A percentile compares a stretch with the other conserved stretches of the same genome.
Evolutionary conservation across 495 filamentous ascomycete genomes (phyloP).

Genomic region (Rusavskia elegans): DNA sequence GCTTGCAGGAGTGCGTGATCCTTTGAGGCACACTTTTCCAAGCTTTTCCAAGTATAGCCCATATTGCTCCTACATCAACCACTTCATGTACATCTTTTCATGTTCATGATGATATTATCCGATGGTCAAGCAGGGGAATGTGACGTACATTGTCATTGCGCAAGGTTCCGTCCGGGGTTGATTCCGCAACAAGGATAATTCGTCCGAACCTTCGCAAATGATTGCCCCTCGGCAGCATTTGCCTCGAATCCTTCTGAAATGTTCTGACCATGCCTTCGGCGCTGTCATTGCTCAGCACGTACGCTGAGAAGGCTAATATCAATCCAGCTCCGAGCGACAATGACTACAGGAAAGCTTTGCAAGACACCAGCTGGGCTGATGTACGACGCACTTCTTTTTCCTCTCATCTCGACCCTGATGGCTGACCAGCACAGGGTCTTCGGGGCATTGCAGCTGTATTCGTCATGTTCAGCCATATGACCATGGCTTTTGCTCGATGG

Average conservation of each 20-base stretch:
- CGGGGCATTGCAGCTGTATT: constrained; percentile 37
- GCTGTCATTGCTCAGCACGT: neutral
- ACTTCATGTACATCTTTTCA: too few species aligned
- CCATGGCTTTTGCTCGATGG: constrained; percentile 32
- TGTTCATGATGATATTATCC: too few species aligned
- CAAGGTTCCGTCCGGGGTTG: too few species aligned
- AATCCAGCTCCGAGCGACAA: neutral
- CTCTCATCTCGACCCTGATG: neutral
- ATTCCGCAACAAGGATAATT: too few species aligned
- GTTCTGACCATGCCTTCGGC: neutral
- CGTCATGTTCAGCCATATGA: constrained; percentile 38
- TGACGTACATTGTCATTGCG: too few species aligned
- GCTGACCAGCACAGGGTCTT: constrained; percentile 25
- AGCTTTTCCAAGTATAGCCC: too few species aligned
- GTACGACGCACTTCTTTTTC: neutral
- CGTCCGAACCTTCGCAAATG: too few species aligned
- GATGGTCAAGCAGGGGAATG: too few species aligned
- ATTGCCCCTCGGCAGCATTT: too few species aligned
- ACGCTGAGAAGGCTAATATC: neutral
- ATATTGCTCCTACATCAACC: too few species aligned
- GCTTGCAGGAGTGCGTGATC: too few species aligned
- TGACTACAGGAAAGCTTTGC: neutral
- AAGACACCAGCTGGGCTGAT: constrained; percentile 1
- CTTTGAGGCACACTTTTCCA: too few species aligned
- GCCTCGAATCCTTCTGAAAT: neutral